Percentiles rank a stretch among this genome's conserved stretches.
These are phyloP conservation scores for Dothidotthia symphoricarpi DNA, from an alignment of 2,329 filamentous ascomycete species.

Conservation along the genomic window DNA sequence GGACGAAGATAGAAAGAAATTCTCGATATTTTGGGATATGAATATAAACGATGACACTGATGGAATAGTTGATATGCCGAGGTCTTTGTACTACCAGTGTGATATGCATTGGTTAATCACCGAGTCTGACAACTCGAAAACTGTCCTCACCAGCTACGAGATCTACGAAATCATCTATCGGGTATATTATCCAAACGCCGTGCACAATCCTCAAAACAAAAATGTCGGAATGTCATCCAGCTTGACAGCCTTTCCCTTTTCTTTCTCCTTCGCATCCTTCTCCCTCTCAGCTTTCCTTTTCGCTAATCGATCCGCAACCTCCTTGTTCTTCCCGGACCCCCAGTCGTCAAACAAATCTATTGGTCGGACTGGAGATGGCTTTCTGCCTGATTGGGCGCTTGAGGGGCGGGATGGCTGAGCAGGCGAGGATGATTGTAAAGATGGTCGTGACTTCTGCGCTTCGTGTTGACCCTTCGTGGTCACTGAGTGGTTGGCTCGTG, in stretches of 20 bases:
- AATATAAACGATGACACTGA: constrained; percentile 2
- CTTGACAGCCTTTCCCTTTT: constrained; percentile 23
- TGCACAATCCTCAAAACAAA: constrained; percentile 32
- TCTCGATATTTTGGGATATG: neutral
- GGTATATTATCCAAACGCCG: constrained; percentile 1
- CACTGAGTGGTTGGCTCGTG: constrained; percentile 4
- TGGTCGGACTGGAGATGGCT: neutral
- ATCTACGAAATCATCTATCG: too few relatives aligned
- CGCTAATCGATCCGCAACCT: constrained; percentile 28
- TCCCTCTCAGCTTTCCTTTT: constrained; percentile 32
- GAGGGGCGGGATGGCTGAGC: neutral
- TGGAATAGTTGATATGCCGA: too few relatives aligned
- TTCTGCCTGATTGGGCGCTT: neutral
- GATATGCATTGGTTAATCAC: too few relatives aligned
- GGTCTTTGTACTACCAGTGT: too few relatives aligned
- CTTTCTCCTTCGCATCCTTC: constrained; percentile 26
- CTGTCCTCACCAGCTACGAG: neutral
- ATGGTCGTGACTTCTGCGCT: neutral
- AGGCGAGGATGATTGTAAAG: constrained; percentile 4
- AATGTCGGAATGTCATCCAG: constrained; percentile 49
- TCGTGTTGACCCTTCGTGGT: neutral
- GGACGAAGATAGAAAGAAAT: too few relatives aligned
- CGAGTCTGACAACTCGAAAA: neutral
- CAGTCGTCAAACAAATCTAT: constrained; percentile 11
- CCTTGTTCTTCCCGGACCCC: constrained; percentile 10